Evolutionary conservation across 2,329 filamentous ascomycete species (phyloP).

Genomic region (Fusarium annulatum): DNA sequence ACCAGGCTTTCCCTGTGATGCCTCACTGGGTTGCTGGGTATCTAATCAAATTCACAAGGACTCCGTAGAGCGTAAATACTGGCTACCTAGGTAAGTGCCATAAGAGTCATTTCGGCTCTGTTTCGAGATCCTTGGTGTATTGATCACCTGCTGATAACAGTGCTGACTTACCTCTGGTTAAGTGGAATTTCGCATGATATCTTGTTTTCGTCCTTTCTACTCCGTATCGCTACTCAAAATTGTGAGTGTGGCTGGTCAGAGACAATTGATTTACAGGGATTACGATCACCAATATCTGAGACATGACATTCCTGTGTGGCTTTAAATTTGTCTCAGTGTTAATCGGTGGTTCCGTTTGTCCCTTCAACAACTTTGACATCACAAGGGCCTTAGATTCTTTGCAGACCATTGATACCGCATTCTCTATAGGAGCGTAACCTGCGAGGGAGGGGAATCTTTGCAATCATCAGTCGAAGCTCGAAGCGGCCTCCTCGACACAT

Average conservation of each 20-base stretch:
- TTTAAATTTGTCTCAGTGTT: slow-evolving; percentile 12
- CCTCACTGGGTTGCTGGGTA: background rate
- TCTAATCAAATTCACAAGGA: background rate
- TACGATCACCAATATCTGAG: slow-evolving; percentile 3
- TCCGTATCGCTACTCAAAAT: background rate
- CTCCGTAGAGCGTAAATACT: background rate
- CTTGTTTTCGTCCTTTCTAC: background rate
- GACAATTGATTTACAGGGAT: background rate
- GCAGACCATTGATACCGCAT: slow-evolving; percentile 4
- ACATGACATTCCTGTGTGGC: slow-evolving; percentile 10
- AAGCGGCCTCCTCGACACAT: background rate
- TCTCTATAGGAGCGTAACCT: background rate
- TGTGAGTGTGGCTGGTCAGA: slow-evolving; percentile 11
- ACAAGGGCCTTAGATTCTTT: background rate
- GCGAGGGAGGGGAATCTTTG: no score
- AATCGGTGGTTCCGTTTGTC: background rate
- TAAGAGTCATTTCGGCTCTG: slow-evolving; percentile 32
- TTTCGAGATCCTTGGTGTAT: slow-evolving; percentile 18
- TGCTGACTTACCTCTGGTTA: slow-evolving; percentile 2
- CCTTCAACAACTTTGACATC: background rate
- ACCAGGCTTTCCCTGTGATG: slow-evolving; percentile 10
- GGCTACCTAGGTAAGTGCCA: background rate
- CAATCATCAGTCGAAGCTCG: background rate
- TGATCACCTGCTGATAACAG: background rate
- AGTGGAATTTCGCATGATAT: background rate